A percentile compares a stretch with the other conserved stretches of the same genome.
Conservation (phyloP, 1,284 basidiomycete genomes). For the Ceratobasidium sp. region DNA sequence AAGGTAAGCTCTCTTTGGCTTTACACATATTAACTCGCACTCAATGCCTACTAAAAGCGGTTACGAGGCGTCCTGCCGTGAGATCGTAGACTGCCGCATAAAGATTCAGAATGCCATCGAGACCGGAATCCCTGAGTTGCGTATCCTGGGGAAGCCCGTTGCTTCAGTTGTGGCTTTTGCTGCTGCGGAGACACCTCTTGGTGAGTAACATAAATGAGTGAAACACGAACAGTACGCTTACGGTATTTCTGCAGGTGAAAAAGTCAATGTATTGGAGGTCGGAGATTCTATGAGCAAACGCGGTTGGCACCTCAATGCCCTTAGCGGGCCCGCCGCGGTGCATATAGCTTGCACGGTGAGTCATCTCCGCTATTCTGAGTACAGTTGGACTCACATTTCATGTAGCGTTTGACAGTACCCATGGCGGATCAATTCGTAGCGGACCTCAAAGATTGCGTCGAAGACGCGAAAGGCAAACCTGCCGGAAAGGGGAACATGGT, state of each 20-base stretch:
- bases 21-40: neutral
- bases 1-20: conserved; percentile 61
- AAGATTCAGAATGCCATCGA: conserved; percentile 73
- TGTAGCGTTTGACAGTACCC: conserved; percentile 77
- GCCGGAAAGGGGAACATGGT: conserved; percentile 84
- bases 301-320: conserved; percentile 92
- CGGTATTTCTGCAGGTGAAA: conserved; percentile 59
- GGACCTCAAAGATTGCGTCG: conserved; percentile 82
- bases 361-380: conserved; percentile 44
- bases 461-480: conserved; percentile 67
- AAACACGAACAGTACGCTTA: neutral
- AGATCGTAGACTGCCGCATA: conserved; percentile 81
- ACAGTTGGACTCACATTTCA: neutral
- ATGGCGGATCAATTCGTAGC: conserved; percentile 81
- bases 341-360: conserved; percentile 95
- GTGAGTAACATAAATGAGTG: neutral
- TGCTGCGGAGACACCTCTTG: conserved; percentile 19
- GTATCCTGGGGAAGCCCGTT: conserved; percentile 88
- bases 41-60: conserved; percentile 64
- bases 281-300: conserved; percentile 88
- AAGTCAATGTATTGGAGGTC: conserved; percentile 81
- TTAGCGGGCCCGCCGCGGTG: conserved; percentile 81
- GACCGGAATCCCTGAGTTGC: conserved; percentile 78
- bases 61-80: conserved; percentile 87
- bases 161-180: conserved; percentile 92